Percentiles rank a stretch among this genome's conserved stretches.
These are phyloP conservation scores for Aspergillus floridensis DNA, from an alignment of 2,329 filamentous ascomycete species.

Conservation along the genomic window DNA sequence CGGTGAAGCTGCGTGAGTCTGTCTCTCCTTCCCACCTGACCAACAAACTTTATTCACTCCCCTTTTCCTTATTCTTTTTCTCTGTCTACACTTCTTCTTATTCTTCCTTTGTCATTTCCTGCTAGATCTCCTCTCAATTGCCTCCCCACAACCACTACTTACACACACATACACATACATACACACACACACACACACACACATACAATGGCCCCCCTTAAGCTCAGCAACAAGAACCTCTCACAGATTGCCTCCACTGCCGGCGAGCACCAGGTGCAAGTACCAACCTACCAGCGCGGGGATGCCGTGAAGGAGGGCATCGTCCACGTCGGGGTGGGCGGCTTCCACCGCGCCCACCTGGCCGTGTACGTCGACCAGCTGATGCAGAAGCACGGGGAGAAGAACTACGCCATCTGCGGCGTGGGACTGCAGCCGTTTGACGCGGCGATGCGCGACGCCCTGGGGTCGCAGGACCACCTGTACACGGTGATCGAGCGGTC, in stretches of 20 bases:
- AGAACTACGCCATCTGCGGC: constrained; percentile 53
- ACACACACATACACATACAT: neutral
- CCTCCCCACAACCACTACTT: no score
- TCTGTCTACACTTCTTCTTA: neutral
- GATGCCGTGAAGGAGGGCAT: constrained; percentile 52
- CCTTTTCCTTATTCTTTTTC: neutral
- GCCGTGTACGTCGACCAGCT: constrained; percentile 53
- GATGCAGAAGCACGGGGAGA: constrained; percentile 47
- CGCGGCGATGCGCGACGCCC: constrained; percentile 51
- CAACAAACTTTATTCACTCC: neutral
- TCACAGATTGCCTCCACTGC: constrained; percentile 33
- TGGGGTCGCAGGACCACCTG: constrained; percentile 50
- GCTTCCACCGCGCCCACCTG: constrained; percentile 55
- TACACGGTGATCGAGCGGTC: constrained; percentile 58
- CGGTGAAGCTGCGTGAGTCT: neutral
- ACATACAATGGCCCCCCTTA: constrained; percentile 33
- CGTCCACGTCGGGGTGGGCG: constrained; percentile 55
- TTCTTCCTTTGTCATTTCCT: neutral
- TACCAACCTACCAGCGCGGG: constrained; percentile 47
- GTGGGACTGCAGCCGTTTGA: constrained; percentile 54
- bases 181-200: constrained; percentile 5
- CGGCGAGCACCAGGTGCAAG: constrained; percentile 28
- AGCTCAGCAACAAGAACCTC: constrained; percentile 43
- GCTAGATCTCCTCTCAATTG: constrained; percentile 9
- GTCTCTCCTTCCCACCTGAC: neutral